Conservation (phyloP, 257 asterid genomes). For the Nicotiana paniculata region DNA sequence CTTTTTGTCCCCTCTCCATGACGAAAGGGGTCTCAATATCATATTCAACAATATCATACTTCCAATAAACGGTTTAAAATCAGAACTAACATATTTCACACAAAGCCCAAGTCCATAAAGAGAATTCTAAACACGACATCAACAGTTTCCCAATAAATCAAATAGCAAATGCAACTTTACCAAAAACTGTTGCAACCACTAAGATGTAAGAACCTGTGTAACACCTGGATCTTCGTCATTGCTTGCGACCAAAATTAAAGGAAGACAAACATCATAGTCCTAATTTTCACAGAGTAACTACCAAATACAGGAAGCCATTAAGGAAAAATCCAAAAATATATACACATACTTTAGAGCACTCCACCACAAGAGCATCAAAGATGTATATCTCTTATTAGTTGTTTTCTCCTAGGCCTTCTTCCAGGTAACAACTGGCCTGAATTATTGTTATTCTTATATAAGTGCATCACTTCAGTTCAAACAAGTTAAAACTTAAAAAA, state of each 20-base stretch:
- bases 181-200: background rate
- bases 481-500: conserved; percentile 16
- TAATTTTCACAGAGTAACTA: no score
- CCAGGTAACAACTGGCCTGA: conserved; percentile 86
- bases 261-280: conserved; percentile 52
- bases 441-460: conserved; percentile 62
- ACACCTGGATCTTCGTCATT: conserved; percentile 77
- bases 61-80: conserved; percentile 78
- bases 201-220: conserved; percentile 36
- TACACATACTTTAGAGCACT: conserved; percentile 23
- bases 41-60: conserved; percentile 29
- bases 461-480: conserved; percentile 56
- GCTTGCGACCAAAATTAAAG: conserved; percentile 90
- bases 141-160: conserved; percentile 9
- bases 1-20: no score
- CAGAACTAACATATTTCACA: conserved; percentile 71
- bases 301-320: conserved; percentile 21
- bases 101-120: conserved; percentile 87
- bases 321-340: conserved; percentile 25
- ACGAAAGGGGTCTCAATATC: background rate
- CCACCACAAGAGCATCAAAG: conserved; percentile 76
- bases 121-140: conserved; percentile 55
- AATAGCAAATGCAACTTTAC: background rate
- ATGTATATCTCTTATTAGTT: conserved; percentile 87
- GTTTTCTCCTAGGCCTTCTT: conserved; percentile 89